Base-by-base conservation (phyloP, 2,329 filamentous ascomycete species). In the Fusarium pseudonygamai region DNA sequence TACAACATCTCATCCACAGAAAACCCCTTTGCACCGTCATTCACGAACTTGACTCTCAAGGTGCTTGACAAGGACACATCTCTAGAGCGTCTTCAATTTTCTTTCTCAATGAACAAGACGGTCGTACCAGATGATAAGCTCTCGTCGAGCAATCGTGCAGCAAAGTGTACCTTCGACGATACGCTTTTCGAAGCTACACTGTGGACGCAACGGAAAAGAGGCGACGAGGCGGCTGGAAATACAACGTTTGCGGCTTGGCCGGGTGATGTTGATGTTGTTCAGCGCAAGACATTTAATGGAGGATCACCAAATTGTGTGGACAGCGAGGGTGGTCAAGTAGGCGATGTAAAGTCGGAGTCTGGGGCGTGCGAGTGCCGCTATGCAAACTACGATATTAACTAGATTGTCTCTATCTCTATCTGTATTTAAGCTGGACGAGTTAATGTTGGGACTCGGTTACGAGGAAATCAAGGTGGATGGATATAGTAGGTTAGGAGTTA, bases 11-110 rank as follows among this genome's bases (percentile, higher is more conserved):
- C 90, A 10, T 88, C 88, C 6, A 84, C 83, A 28, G 80, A 85
- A 34, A 89, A 90, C 72, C 86, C 86, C 3, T 89, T 91, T 73
- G 84, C 84, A 36, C 86, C 90, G 8, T 81, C 83, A 7, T 92
- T 93, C 81, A 75, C 81, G 49, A 86, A 90, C 75, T 77, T 84
- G 42, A 80, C 84, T 3, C 80, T 92, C 45, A 82, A 82, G 0
- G 80, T 90, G 46, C 65, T 87, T 32, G 86, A 89, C 65, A 75
- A 79, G 11, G 84, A 85, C 37, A 80, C 83, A 30, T 77, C 82
- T 37, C 83, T 84, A 14, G 89, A 92, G 76, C 86, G 88, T 13
- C 88, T 91, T 65, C 83, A 83, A 14, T 93, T 93, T 80, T 84
- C 84, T 43, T 85, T 90, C 46, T 80, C 80, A 1, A 84, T 87